Evolutionary conservation across 2,329 filamentous ascomycete species (phyloP), one percentile per base, ranked within the genome.

Genomic region (Xenoacremonium recifei): DNA sequence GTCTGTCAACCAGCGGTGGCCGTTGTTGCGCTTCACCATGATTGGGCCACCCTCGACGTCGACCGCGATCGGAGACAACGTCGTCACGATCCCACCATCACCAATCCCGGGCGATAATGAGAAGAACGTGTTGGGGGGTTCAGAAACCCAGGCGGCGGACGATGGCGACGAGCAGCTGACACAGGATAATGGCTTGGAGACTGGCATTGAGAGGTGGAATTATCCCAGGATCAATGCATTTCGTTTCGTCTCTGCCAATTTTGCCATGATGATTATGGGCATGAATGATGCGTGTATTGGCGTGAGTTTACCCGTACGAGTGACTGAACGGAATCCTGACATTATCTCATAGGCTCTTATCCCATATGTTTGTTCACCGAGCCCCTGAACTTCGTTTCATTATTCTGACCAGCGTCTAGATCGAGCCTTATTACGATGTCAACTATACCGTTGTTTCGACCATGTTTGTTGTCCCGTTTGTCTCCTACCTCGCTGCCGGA

Each of bases 241-340:
- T 51, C 76, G 82, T 29, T 78, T 79, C 34, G 62, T 77, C 25
- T 71, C 78, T 1, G 75, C 80, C 3, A 79, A 83, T 53, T 79
- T 77, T 63, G 73, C 75, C 5, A 80, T 88, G 49, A 66, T 82
- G 16, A 69, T 86, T 21, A 78, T 85, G 69, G 85, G 85, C 6
- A 75, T 83, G 66, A 85, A 85, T 53, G 85, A 89, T 64, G 84
- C 77, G 9, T 77, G 78, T 18, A 73, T 80, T 33, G 83, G 83
- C 31, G 79, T 80, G 68, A 60, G 73, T 70, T 16, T n/a, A n/a
- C n/a, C n/a, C n/a, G n/a, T n/a, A n/a, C n/a, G n/a, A n/a, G n/a
- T n/a, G n/a, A n/a, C n/a, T n/a, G n/a, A n/a, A n/a, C n/a, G n/a
- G n/a, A n/a, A n/a, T n/a, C n/a, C n/a, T n/a, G n/a, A n/a, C n/a